Percentiles rank a stretch among this genome's conserved stretches.
Evolutionary conservation across 768 basidiomycete species (phyloP).

Genomic region (Gloeophyllum trabeum): DNA sequence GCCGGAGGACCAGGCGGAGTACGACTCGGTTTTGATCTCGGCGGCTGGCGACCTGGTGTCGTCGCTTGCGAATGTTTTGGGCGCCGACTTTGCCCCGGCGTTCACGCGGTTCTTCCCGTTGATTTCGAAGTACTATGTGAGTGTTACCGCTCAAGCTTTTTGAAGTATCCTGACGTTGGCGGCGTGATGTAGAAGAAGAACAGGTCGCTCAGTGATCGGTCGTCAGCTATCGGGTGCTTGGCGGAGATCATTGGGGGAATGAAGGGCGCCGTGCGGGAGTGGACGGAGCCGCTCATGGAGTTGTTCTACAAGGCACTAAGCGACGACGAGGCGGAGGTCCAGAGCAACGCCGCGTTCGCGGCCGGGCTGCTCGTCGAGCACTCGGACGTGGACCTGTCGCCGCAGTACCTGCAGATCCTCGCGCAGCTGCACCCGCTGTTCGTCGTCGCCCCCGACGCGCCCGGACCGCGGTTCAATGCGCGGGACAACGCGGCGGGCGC

Average conservation of each 20-base stretch:
- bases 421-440: slow-evolving; percentile 77
- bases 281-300: slow-evolving; percentile 70
- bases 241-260: slow-evolving; percentile 94
- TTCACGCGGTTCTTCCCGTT: slow-evolving; percentile 85
- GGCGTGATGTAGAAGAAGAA: slow-evolving; percentile 52
- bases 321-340: slow-evolving; percentile 86
- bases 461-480: slow-evolving; percentile 66
- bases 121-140: slow-evolving; percentile 85
- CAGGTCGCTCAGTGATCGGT: slow-evolving; percentile 83
- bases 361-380: slow-evolving; percentile 85
- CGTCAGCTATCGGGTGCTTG: slow-evolving; percentile 85
- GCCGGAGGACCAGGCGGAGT: slow-evolving; percentile 87
- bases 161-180: neutral
- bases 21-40: slow-evolving; percentile 90
- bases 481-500: slow-evolving; percentile 97
- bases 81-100: slow-evolving; percentile 69
- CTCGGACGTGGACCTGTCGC: slow-evolving; percentile 68
- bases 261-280: slow-evolving; percentile 76
- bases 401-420: slow-evolving; percentile 74
- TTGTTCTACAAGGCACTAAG: slow-evolving; percentile 76
- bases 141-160: slow-evolving; percentile 19
- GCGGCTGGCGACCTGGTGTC: slow-evolving; percentile 92
- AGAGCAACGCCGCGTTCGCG: slow-evolving; percentile 94
- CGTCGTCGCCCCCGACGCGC: slow-evolving; percentile 45
- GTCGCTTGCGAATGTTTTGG: slow-evolving; percentile 77